Evolutionary conservation across 1,284 basidiomycete genomes (phyloP), one percentile per base, ranked within the genome.

Genomic region (Tilletia setariae): DNA sequence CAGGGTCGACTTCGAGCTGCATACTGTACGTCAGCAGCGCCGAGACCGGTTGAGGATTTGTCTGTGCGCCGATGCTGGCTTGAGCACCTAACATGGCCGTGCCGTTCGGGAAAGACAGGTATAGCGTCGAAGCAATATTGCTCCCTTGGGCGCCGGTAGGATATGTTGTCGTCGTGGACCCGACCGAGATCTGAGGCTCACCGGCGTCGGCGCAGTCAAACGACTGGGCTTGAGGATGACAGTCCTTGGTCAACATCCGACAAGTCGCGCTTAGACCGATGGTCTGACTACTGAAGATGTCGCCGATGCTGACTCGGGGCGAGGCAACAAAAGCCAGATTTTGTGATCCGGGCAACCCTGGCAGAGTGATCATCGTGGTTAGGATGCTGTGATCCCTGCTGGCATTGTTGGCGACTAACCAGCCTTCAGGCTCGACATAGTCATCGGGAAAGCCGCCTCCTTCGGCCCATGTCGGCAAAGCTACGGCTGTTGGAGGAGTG

Each of bases 191-290:
- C 28, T 63, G 43, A 11, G 69, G 67, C 19, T 63, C 25, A 16
- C 68, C 68, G 11, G 28, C 59, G 15, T 46, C 49, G 25, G 49
- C 28, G 62, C 69, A 70, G 59, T 70, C 63, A 23, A 70, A 68
- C n/a, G 59, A 65, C 3, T 40, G 19, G 19, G 28, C n/a, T 2
- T 16, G 44, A 8, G 42, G 25, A 19, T 42, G 21, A 47, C 69
- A 70, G n/a, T 28, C 16, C 21, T n/a, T n/a, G 8, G 69, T 70
- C 47, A 70, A 30, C 40, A 70, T 47, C 15, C 47, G 13, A 43
- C 69, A 70, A 9, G 56, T 19, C 23, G 40, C 23, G 25, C 25
- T 25, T 7, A 69, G 11, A 28, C 69, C 69, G 8, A 68, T 44
- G 8, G 68, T 68, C 21, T 43, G 30, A 30, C 28, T 40, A 2